Percentiles rank a stretch among this genome's conserved stretches.
Evolutionary conservation across 768 basidiomycete genomes (phyloP).

Genomic region (Boletus coccyginus): DNA sequence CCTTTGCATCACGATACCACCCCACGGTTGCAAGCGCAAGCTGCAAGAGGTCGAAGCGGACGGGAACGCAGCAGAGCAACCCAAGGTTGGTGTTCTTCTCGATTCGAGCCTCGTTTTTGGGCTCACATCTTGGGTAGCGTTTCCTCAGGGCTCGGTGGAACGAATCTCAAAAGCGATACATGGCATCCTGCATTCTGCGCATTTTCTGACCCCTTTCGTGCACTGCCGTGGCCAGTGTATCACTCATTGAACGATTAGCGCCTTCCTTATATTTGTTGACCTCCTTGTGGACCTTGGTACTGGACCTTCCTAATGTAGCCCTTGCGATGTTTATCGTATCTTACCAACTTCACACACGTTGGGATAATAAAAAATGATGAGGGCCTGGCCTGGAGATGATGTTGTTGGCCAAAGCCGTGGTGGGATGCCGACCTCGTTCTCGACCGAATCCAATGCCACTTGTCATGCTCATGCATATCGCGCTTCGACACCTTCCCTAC

Average conservation of each 20-base stretch:
- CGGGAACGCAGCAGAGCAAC: not conserved
- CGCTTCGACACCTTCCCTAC: too few relatives aligned
- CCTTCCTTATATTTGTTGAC: not conserved
- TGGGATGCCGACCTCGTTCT: too few relatives aligned
- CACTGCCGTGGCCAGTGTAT: conserved; percentile 5
- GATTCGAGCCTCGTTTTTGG: not conserved
- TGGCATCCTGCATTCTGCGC: not conserved
- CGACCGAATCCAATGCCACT: too few relatives aligned
- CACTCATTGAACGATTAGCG: not conserved
- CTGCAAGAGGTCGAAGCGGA: conserved; percentile 15
- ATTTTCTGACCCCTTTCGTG: not conserved
- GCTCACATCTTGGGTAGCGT: conserved; percentile 12
- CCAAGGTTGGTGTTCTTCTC: conserved; percentile 15
- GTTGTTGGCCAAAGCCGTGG: too few relatives aligned
- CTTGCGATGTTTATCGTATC: not conserved
- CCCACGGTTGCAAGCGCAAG: conserved; percentile 23
- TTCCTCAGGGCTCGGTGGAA: conserved; percentile 17
- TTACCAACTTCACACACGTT: not conserved
- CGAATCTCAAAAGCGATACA: conserved; percentile 1
- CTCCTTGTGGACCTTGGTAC: conserved; percentile 2
- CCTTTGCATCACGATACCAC: conserved; percentile 25
- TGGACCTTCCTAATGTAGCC: conserved; percentile 12
- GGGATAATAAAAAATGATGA: too few relatives aligned
- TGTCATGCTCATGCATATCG: too few relatives aligned
- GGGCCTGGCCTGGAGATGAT: too few relatives aligned